phyloP scores from a whole-genome alignment of 768 basidiomycete genomes.

The Boletus subparvulus region DNA sequence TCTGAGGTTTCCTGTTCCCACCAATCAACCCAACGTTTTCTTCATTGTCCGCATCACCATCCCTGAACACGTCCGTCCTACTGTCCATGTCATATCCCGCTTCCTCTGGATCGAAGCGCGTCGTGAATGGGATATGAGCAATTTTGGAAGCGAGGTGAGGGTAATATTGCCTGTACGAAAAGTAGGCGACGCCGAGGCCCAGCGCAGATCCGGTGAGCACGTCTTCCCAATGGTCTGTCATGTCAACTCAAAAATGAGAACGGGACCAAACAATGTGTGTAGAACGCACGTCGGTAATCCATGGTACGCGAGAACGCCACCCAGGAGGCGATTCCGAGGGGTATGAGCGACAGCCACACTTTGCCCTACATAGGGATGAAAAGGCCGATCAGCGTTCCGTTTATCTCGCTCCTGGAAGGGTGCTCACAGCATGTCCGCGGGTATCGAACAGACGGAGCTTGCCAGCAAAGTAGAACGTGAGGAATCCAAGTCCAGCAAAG shows the following conservation, averaged over 20 bases:
- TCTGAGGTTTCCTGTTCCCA: conserved; percentile 11
- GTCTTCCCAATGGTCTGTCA: conserved; percentile 87
- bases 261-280: background rate
- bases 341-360: conserved; percentile 78
- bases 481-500: conserved; percentile 89
- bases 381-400: background rate
- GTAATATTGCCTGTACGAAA: conserved; percentile 82
- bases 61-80: conserved; percentile 1
- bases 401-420: no score
- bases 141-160: conserved; percentile 56
- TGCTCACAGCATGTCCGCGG: conserved; percentile 65
- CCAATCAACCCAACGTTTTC: conserved; percentile 20
- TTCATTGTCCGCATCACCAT: conserved; percentile 15
- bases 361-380: conserved; percentile 46
- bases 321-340: conserved; percentile 69
- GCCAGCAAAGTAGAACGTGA: conserved; percentile 85
- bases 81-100: background rate
- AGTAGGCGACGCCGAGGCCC: conserved; percentile 69
- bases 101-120: conserved; percentile 47
- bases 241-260: background rate
- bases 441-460: conserved; percentile 88
- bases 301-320: conserved; percentile 87
- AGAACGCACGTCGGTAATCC: conserved; percentile 80
- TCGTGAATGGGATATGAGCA: conserved; percentile 67
- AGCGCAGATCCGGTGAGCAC: conserved; percentile 76